These are phyloP conservation scores for Spergularia marina DNA, from an alignment of 148 eudicot genomes.

Conservation along the genomic window DNA sequence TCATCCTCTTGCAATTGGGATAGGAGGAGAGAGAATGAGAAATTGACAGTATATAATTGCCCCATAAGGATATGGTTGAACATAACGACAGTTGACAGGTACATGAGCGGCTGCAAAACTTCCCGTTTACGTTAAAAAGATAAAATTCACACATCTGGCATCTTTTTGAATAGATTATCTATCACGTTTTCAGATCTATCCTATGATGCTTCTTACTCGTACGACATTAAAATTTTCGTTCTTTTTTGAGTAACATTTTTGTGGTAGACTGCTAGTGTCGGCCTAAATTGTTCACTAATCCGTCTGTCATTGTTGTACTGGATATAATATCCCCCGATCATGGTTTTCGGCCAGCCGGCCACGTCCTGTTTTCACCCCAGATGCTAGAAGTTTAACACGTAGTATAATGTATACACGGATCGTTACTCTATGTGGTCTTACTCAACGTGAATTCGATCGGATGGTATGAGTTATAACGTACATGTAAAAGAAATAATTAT, in stretches of 20 bases:
- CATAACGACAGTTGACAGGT: not conserved
- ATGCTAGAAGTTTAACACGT: too few species aligned
- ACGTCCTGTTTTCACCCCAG: not conserved
- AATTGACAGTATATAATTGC: not conserved
- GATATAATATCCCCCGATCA: too few species aligned
- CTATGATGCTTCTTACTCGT: slow-evolving; percentile 1
- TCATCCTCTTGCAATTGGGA: not conserved
- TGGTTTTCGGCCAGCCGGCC: not conserved
- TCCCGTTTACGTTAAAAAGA: slow-evolving; percentile 12
- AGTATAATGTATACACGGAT: too few species aligned
- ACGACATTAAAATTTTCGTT: not conserved
- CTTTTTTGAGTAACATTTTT: not conserved
- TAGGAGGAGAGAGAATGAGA: slow-evolving; percentile 5
- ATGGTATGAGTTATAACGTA: too few species aligned
- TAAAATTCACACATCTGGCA: slow-evolving; percentile 17
- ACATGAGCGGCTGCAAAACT: slow-evolving; percentile 17
- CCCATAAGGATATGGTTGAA: not conserved
- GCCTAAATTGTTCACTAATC: not conserved
- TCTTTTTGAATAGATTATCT: not conserved
- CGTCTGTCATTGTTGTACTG: not conserved
- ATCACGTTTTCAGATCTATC: not conserved
- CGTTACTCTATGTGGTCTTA: too few species aligned
- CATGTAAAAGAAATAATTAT: too few species aligned
- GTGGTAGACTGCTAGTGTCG: not conserved
- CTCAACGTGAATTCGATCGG: too few species aligned